Evolutionary conservation across 177 flowering plant species (phyloP), one percentile per base, ranked within the genome.

Genomic region (Vitis hybrid): DNA sequence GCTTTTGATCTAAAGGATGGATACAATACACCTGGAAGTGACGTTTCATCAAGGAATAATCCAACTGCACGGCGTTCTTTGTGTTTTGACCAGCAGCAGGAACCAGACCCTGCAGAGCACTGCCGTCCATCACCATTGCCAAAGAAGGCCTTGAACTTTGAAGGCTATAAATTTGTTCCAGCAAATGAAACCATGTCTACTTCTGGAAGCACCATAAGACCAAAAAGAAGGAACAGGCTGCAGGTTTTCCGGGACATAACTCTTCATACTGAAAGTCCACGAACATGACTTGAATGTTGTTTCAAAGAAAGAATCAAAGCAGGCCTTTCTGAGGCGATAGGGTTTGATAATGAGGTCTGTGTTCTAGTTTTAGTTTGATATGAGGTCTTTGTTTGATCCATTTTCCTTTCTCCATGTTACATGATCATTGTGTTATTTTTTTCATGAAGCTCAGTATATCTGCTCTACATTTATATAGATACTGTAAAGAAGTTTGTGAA

Each of bases 231-330:
- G 57, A 85, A 79, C 70, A 83, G 91, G 79, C 78, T 87, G 75
- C 83, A 80, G 69, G 87, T 86, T 64, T 87, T 86, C 75, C 70
- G 68, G 72, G 83, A 88, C 19, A 83, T 86, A 39, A 78, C 88
- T 61, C 83, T 65, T 62, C 45, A 33, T 56, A 80, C 83, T 14
- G 82, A 75, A 49, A 82, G 81, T 62, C 87, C 85, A 45, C 73
- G 83, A 76, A 71, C 73, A 39, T 39, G 45, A 7, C 45, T 39
- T 39, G 0, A 39, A 39, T 39, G 45, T 39, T 39, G 45, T 39
- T 39, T 39, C 45, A 4, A 26, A 39, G 45, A 39, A 7, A 39
- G 45, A 39, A 39, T 39, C 45, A 39, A 39, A 39, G 45, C 45
- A 39, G 45, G 45, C 6, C 45, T 39, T 39, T 39, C 45, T 39